Evolutionary conservation across 176 grass and related monocot species (phyloP).

Genomic region (Puccinellia tenuiflora): DNA sequence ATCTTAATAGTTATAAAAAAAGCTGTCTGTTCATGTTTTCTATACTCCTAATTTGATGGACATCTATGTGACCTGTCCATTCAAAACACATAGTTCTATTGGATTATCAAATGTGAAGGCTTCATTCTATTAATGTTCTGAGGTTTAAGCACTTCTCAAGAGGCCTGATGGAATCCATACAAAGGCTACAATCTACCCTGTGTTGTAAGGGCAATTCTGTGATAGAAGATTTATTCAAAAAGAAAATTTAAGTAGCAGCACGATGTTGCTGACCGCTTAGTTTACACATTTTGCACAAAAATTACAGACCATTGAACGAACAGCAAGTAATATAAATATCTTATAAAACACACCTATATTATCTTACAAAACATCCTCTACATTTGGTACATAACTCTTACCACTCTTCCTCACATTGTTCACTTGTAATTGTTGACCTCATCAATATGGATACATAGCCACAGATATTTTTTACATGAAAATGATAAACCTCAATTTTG

Average conservation of each 20-base stretch:
- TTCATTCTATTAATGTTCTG: slow-evolving; percentile 8
- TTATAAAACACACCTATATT: neutral
- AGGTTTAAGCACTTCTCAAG: neutral
- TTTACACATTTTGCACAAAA: neutral
- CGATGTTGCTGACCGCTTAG: neutral
- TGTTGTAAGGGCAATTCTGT: neutral
- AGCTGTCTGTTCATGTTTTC: neutral
- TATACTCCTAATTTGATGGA: neutral
- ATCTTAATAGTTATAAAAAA: slow-evolving; percentile 23
- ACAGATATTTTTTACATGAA: slow-evolving; percentile 18
- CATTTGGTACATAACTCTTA: neutral
- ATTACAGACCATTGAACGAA: neutral
- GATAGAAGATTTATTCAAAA: neutral
- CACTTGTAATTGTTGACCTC: neutral
- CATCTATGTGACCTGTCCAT: neutral
- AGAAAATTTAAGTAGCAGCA: neutral
- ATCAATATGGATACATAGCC: slow-evolving; percentile 3
- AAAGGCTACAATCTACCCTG: neutral
- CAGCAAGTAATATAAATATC: slow-evolving; percentile 5
- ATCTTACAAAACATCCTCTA: neutral
- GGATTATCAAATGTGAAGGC: slow-evolving; percentile 1
- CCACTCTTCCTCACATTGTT: neutral
- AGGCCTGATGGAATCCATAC: neutral
- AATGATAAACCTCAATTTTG: neutral
- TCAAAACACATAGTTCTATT: neutral